These are phyloP conservation scores for Cyberlindnera amylophila DNA, from an alignment of 805 yeast species.

Conservation along the genomic window DNA sequence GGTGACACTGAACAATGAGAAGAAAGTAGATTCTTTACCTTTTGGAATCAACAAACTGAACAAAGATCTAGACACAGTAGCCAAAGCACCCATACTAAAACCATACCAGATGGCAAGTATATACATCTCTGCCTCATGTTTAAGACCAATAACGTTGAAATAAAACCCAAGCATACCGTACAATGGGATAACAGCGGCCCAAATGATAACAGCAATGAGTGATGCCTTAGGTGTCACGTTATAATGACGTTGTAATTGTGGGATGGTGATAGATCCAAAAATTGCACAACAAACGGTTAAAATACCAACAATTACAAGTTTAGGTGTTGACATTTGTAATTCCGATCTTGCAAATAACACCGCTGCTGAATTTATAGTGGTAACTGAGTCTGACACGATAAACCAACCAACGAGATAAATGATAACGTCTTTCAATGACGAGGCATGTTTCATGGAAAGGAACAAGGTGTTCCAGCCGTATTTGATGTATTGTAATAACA, in stretches of 20 bases:
- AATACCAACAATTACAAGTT: conserved; percentile 61
- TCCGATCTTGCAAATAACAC: conserved; percentile 71
- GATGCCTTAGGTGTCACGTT: conserved; percentile 43
- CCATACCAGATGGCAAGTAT: conserved; percentile 73
- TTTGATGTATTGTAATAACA: conserved; percentile 34
- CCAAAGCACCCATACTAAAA: conserved; percentile 65
- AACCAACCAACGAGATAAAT: conserved; percentile 73
- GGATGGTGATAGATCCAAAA: conserved; percentile 57
- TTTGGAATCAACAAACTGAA: conserved; percentile 67
- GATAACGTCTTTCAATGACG: conserved; percentile 59
- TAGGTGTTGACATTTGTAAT: conserved; percentile 62
- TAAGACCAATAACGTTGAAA: conserved; percentile 51
- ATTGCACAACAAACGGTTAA: conserved; percentile 66
- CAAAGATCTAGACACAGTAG: conserved; percentile 65
- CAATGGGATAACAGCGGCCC: conserved; percentile 66
- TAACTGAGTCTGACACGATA: conserved; percentile 66
- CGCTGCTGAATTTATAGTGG: conserved; percentile 79
- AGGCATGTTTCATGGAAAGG: conserved; percentile 55
- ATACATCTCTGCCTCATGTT: conserved; percentile 65
- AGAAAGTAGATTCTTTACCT: conserved; percentile 73
- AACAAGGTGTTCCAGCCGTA: conserved; percentile 63
- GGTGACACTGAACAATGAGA: conserved; percentile 71
- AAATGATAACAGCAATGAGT: conserved; percentile 48
- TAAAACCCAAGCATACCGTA: conserved; percentile 70
- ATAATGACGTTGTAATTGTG: conserved; percentile 37